Base-by-base conservation (phyloP, 148 eudicot species). In the Chenopodium formosanum region DNA sequence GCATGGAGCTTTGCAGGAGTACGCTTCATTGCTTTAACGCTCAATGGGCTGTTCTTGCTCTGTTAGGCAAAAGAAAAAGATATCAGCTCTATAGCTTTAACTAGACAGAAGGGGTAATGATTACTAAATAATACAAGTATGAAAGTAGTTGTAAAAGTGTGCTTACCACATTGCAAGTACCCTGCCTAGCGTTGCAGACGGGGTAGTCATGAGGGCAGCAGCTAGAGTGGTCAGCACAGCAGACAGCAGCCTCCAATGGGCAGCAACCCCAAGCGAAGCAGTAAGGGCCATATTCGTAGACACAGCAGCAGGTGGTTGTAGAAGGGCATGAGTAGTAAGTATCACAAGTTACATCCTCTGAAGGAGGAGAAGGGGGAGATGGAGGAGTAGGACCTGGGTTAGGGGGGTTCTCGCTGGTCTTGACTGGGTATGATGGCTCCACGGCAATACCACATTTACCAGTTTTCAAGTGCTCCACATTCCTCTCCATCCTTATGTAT, bases 181-280 rank as follows among this genome's bases (percentile, higher is more conserved):
- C 90, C 34, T 76, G 77, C 16, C 81, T 68, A 68, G 88, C 56
- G 83, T 94, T 88, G 76, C 98, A 93, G 71, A 92, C 78, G 10
- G 98, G 98, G 48, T 88, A 93, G 37, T 92, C 95, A 5, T 89
- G 97, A 3, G 98, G 98, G 89, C 98, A 91, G 91, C 97, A 91
- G 86, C 98, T 91, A 19, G 84, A 86, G 76, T 87, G 87, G 74
- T 92, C 98, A 48, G 86, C 89, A 74, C 98, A 94, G 90, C 97
- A 94, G 64, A 91, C 87, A 73, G 98, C 97, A 22, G 92, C 79
- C 80, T 90, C 92, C 23, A 89, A 71, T 32, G 95, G 97, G 85
- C 98, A 92, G 80, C 97, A 94, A 46, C 95, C 97, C 98, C 97
- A 93, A n/a, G 81, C 92, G 40, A 91, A 90, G 90, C 98, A 94